Percentiles rank a stretch among this genome's conserved stretches.
These are phyloP conservation scores for Echium plantagineum DNA, from an alignment of 257 asterid species.

Conservation along the genomic window DNA sequence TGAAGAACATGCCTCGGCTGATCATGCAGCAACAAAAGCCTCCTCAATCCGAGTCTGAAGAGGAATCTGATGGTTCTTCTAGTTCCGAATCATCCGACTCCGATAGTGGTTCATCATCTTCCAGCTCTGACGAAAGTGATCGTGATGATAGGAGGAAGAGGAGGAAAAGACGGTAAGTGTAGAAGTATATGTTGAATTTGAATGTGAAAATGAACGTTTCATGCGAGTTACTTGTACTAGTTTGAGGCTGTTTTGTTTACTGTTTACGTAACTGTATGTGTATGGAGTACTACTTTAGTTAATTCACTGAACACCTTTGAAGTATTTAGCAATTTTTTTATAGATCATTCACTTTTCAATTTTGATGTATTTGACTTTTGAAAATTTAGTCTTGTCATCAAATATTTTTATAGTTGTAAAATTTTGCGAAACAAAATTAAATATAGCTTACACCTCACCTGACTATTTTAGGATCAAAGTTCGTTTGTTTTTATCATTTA, in stretches of 20 bases:
- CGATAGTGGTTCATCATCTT: background rate
- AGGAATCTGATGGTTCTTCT: background rate
- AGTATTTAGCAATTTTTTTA: too few species aligned
- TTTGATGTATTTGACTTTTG: too few species aligned
- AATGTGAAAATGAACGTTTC: background rate
- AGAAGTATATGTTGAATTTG: background rate
- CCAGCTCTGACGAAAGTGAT: background rate
- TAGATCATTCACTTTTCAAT: too few species aligned
- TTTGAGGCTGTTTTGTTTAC: background rate
- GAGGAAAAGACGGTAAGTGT: background rate
- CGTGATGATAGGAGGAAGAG: background rate
- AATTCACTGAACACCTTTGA: background rate
- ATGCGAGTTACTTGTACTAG: background rate
- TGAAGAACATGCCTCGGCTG: slow-evolving; percentile 4
- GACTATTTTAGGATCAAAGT: too few species aligned
- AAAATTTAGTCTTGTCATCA: too few species aligned
- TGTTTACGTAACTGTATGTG: background rate
- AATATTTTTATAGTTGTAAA: too few species aligned
- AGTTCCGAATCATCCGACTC: background rate
- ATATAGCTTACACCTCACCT: too few species aligned
- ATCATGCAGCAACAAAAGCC: slow-evolving; percentile 4
- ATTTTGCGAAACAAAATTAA: too few species aligned
- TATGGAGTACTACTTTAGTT: background rate
- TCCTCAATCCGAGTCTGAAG: slow-evolving; percentile 1
- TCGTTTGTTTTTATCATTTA: too few species aligned